Evolutionary conservation across 345 rosid species (phyloP).

Genomic region (Melastoma malabathricum): DNA sequence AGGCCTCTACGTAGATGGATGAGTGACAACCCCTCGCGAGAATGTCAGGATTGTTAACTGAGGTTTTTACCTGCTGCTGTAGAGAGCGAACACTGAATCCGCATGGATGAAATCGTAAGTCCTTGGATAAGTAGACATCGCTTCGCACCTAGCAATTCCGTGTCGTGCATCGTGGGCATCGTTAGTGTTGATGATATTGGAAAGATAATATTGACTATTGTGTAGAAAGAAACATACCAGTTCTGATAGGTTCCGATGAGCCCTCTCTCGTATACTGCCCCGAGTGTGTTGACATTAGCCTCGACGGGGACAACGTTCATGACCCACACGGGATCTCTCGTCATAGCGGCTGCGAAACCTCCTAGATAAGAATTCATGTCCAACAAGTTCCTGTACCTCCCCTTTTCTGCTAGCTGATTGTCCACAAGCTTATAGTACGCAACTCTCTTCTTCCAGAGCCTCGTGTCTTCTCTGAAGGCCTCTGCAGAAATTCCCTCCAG

Average conservation of each 20-base stretch:
- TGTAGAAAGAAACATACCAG: slow-evolving; percentile 29
- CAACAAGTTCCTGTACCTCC: slow-evolving; percentile 78
- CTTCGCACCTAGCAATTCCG: slow-evolving; percentile 36
- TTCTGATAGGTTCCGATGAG: slow-evolving; percentile 84
- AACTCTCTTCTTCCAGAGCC: slow-evolving; percentile 62
- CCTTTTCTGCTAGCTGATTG: slow-evolving; percentile 43
- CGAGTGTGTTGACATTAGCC: slow-evolving; percentile 50
- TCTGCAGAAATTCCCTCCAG: slow-evolving; percentile 41
- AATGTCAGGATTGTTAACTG: background rate
- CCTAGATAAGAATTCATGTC: slow-evolving; percentile 79
- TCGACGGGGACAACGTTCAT: slow-evolving; percentile 73
- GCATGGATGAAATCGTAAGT: slow-evolving; percentile 89
- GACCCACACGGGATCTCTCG: slow-evolving; percentile 72
- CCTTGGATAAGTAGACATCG: slow-evolving; percentile 96
- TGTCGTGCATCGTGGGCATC: too few species aligned
- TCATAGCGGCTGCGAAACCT: slow-evolving; percentile 76
- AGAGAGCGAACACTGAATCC: slow-evolving; percentile 57
- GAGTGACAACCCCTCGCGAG: background rate
- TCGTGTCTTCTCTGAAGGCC: slow-evolving; percentile 32
- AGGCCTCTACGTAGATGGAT: too few species aligned
- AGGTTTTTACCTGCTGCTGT: slow-evolving; percentile 33
- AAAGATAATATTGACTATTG: background rate
- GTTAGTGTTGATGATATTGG: too few species aligned
- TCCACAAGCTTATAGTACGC: slow-evolving; percentile 58
- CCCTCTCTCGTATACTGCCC: slow-evolving; percentile 78